phyloP scores from a whole-genome alignment of 1,284 basidiomycete species.

The Puccinia hordei region DNA sequence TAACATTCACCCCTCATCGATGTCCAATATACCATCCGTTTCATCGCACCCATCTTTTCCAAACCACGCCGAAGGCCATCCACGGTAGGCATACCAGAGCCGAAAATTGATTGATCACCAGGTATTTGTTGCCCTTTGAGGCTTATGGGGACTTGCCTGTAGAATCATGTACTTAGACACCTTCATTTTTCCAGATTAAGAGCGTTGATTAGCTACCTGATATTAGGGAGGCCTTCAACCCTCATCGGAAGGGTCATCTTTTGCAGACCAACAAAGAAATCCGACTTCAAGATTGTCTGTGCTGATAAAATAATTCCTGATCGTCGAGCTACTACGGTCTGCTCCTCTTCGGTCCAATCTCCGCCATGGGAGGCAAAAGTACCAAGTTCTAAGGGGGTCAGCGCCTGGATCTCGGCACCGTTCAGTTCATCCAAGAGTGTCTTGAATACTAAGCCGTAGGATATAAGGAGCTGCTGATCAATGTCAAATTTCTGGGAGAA shows the following conservation, averaged over 20 bases:
- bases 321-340: conserved; percentile 71
- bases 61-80: conserved; percentile 77
- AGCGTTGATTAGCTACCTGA: conserved; percentile 20
- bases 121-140: conserved; percentile 8
- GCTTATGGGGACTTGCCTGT: conserved; percentile 47
- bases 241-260: conserved; percentile 76
- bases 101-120: conserved; percentile 48
- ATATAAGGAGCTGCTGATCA: neutral
- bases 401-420: conserved; percentile 73
- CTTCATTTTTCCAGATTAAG: neutral
- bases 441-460: conserved; percentile 72
- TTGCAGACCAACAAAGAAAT: conserved; percentile 64
- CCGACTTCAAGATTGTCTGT: conserved; percentile 89
- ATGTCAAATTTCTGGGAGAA: neutral
- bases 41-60: conserved; percentile 76
- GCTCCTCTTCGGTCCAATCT: conserved; percentile 52
- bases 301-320: conserved; percentile 84
- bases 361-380: conserved; percentile 62
- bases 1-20: conserved; percentile 69
- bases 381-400: conserved; percentile 81
- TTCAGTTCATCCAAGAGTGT: conserved; percentile 91
- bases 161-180: neutral
- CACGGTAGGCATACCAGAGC: conserved; percentile 34
- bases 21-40: conserved; percentile 80
- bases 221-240: conserved; percentile 51